A percentile compares a stretch with the other conserved stretches of the same genome.
Evolutionary conservation across 1,139 yeast genomes (phyloP).

Genomic region (Waltiozyma sp.): DNA sequence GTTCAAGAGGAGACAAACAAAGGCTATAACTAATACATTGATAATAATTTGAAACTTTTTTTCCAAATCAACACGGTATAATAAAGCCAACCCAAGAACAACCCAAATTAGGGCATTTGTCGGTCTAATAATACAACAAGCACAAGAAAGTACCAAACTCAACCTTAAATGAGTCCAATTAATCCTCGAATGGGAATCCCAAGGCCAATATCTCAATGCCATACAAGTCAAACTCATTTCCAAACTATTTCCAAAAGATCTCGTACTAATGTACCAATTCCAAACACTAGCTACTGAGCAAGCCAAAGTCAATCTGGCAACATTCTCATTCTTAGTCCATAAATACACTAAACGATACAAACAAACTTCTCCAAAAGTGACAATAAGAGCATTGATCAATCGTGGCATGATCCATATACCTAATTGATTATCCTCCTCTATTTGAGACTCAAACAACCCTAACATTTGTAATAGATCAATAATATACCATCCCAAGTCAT

Average conservation of each 20-base stretch:
- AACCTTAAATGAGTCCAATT: constrained; percentile 13
- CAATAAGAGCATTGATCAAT: constrained; percentile 55
- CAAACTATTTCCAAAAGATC: constrained; percentile 80
- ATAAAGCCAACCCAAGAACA: constrained; percentile 34
- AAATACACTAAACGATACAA: background rate
- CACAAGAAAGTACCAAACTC: constrained; percentile 34
- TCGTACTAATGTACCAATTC: constrained; percentile 69
- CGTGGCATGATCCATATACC: constrained; percentile 38
- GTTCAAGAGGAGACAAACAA: constrained; percentile 26
- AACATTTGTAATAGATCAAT: constrained; percentile 17
- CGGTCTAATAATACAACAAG: constrained; percentile 67
- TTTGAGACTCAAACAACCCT: background rate
- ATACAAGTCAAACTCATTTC: constrained; percentile 64
- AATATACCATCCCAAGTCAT: constrained; percentile 20
- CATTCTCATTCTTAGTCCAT: constrained; percentile 16
- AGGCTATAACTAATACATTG: constrained; percentile 18
- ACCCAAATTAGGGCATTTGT: constrained; percentile 74
- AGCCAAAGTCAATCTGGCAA: constrained; percentile 36
- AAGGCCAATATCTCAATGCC: constrained; percentile 71
- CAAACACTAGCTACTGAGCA: constrained; percentile 64
- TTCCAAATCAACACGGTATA: constrained; percentile 1
- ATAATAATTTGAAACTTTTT: constrained; percentile 8
- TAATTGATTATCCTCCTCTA: background rate
- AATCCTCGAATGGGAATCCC: constrained; percentile 25
- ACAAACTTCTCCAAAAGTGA: constrained; percentile 53